Percentiles rank a stretch among this genome's conserved stretches.
Evolutionary conservation across 768 basidiomycete species (phyloP).

Genomic region (Russula earlei): DNA sequence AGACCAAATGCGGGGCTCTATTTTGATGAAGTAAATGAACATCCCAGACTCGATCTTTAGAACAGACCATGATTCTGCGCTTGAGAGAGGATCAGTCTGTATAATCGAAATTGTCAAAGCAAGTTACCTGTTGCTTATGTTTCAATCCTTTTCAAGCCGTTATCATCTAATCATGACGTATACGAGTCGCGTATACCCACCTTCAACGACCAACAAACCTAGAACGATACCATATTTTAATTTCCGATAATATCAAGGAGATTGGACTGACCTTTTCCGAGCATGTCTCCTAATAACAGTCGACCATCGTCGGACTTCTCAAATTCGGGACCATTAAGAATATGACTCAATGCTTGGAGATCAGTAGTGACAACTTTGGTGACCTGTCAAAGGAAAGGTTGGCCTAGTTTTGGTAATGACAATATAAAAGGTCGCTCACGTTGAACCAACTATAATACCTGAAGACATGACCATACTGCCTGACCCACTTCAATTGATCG

Average conservation of each 20-base stretch:
- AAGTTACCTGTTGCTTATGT: conserved; percentile 12
- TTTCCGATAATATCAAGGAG: background rate
- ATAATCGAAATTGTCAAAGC: background rate
- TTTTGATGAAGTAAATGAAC: background rate
- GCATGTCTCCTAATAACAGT: background rate
- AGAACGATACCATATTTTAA: background rate
- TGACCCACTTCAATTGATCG: conserved; percentile 1
- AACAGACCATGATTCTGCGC: conserved; percentile 15
- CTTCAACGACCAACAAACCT: conserved; percentile 14
- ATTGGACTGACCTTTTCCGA: conserved; percentile 9
- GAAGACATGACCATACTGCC: conserved; percentile 5
- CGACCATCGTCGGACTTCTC: conserved; percentile 3
- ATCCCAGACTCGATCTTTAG: background rate
- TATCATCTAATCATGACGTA: background rate
- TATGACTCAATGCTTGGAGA: conserved; percentile 9
- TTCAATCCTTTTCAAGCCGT: background rate
- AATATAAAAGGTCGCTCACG: background rate
- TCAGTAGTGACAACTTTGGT: background rate
- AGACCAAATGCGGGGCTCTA: conserved; percentile 16
- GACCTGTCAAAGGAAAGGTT: background rate
- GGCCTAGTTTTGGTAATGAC: background rate
- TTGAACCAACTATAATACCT: conserved; percentile 11
- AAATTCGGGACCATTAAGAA: conserved; percentile 9
- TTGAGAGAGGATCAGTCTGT: background rate
- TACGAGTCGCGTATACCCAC: background rate